Evolutionary conservation across 345 rosid genomes (phyloP).

Genomic region (Heritiera littoralis): DNA sequence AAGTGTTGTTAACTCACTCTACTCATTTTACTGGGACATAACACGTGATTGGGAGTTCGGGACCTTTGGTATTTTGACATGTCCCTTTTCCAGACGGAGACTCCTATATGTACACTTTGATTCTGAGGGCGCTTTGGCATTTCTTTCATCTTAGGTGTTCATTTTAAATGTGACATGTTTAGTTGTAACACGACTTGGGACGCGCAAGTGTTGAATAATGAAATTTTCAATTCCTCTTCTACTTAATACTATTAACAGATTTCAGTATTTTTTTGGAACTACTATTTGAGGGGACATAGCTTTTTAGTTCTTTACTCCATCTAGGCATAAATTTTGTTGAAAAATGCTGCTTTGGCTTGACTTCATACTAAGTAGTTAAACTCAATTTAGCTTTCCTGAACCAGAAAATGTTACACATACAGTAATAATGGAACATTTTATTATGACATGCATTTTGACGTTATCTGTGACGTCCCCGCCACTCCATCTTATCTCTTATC

Average conservation of each 20-base stretch:
- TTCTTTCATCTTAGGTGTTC: not conserved
- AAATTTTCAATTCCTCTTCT: not conserved
- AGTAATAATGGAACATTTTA: not conserved
- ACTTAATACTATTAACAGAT: not conserved
- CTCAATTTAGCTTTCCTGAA: not conserved
- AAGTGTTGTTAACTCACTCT: constrained; percentile 79
- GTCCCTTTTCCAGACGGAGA: not conserved
- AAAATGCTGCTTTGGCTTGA: not conserved
- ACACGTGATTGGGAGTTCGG: constrained; percentile 74
- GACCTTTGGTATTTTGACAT: constrained; percentile 70
- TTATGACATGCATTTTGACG: not conserved
- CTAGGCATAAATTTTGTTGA: not conserved
- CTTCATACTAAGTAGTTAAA: not conserved
- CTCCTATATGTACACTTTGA: constrained; percentile 3
- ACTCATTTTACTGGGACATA: constrained; percentile 97
- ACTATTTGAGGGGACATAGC: not conserved
- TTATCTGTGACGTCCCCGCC: too few relatives aligned
- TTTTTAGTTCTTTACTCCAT: not conserved
- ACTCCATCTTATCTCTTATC: too few relatives aligned
- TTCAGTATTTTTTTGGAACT: not conserved
- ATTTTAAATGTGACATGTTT: not conserved
- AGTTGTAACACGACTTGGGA: not conserved
- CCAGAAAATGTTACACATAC: not conserved
- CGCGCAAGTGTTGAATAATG: not conserved
- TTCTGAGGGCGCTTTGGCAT: not conserved